phyloP scores from a whole-genome alignment of 148 eudicot species.

The Polygonum aviculare region DNA sequence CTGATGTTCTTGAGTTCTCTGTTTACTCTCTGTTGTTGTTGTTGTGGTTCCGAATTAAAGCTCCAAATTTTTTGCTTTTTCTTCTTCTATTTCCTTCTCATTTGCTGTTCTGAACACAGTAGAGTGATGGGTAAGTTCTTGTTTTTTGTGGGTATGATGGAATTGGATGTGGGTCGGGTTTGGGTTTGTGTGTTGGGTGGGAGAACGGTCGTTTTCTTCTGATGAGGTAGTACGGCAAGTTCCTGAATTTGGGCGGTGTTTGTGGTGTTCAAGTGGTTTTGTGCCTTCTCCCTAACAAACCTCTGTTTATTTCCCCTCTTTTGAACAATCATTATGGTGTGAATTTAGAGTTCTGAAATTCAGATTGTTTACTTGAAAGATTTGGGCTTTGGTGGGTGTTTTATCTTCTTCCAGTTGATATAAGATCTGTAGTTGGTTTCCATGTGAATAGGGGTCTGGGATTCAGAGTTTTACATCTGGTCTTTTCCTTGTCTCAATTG shows the following conservation, averaged over 20 bases:
- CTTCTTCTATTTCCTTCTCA: neutral
- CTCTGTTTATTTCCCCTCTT: too few relatives aligned
- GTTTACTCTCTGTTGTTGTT: neutral
- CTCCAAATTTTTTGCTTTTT: neutral
- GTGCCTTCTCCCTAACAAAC: too few relatives aligned
- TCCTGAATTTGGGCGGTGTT: neutral
- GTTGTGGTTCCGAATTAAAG: neutral
- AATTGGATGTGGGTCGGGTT: neutral
- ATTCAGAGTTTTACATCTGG: neutral
- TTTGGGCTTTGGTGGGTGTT: neutral
- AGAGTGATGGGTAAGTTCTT: neutral
- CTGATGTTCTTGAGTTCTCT: neutral
- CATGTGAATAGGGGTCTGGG: neutral
- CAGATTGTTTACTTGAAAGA: neutral
- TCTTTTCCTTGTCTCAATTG: neutral
- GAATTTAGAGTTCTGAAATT: too few relatives aligned
- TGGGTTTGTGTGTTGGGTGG: slow-evolving; percentile 4
- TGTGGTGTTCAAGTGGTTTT: neutral
- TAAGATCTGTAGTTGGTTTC: neutral
- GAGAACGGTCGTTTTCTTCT: neutral
- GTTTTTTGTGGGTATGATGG: neutral
- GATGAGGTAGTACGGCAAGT: neutral
- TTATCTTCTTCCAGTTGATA: neutral
- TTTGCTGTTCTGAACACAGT: too few relatives aligned
- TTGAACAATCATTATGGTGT: too few relatives aligned